Percentiles rank a stretch among this genome's conserved stretches.
Conservation (phyloP, 805 yeast species). For the Dipodascopsis uninucleata region DNA sequence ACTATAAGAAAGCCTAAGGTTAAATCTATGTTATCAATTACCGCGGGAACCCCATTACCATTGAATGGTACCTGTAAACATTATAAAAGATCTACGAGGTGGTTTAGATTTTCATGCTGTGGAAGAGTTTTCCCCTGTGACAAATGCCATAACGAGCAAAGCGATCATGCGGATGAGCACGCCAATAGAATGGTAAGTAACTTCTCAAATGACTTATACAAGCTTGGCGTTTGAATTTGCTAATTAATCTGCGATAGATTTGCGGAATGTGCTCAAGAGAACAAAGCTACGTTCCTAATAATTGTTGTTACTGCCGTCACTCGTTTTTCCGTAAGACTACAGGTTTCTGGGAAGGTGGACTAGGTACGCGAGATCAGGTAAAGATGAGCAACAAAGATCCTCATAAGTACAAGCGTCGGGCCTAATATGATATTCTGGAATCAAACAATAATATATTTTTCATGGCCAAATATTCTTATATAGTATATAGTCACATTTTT, state of each 20-base stretch:
- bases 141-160: conserved; percentile 40
- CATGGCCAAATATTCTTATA: neutral
- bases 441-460: neutral
- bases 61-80: conserved; percentile 41
- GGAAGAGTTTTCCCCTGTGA: conserved; percentile 43
- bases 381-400: conserved; percentile 44
- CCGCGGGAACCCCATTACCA: conserved; percentile 41
- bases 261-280: conserved; percentile 44
- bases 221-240: neutral
- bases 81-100: conserved; percentile 41
- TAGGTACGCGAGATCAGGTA: conserved; percentile 41
- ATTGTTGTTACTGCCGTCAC: conserved; percentile 39
- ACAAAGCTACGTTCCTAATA: conserved; percentile 37
- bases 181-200: conserved; percentile 39
- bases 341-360: conserved; percentile 47
- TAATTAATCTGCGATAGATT: conserved; percentile 19
- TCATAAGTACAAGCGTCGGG: conserved; percentile 37
- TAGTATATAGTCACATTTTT: neutral
- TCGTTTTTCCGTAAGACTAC: conserved; percentile 36
- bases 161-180: conserved; percentile 38
- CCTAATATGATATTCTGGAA: neutral
- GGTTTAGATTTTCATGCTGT: conserved; percentile 46
- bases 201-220: neutral
- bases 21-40: conserved; percentile 34
- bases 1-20: conserved; percentile 21